Base-by-base conservation (phyloP, 2,329 filamentous ascomycete species). In the Cordyceps javanica region DNA sequence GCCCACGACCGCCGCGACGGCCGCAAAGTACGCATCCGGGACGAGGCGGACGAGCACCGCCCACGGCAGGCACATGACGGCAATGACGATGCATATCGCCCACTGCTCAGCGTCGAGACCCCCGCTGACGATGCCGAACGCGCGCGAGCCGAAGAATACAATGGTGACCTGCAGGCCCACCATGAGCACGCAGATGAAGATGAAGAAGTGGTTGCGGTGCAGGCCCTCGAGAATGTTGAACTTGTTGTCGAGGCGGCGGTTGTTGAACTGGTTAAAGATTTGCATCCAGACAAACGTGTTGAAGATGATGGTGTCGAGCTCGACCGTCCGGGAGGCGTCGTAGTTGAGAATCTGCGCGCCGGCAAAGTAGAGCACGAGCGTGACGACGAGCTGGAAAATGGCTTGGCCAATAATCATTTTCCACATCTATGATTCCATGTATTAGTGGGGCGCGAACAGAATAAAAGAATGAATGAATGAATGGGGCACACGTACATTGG, bases 221-320 rank as follows among this genome's bases (percentile, higher is more conserved):
- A 96, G 83, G 57, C 89, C 89, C 70, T 95, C 90, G 59, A 96
- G 90, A 58, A 96, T 87, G 70, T 96, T 96, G 75, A 94, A 86
- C 58, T 83, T 84, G 72, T 95, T 96, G 72, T 96, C 91, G 16
- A 96, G 81, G 14, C 89, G 87, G 57, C 88, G 87, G 74, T 91
- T 93, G 76, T 92, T 92, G 72, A 90, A 81, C 65, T 88, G 81
- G 70, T 92, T 93, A 77, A 94, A 88, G 60, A 88, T 86, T 65
- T 88, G 85, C 77, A 88, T 83, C 84, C 85, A 88, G 2, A 88
- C 85, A 63, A 86, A 88, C 0, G 81, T 83, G 69, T 88, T 88
- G 73, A 88, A 88, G 48, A 88, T 80, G 58, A 87, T 75, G 1
- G 84, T 86, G 61, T 82, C 75, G 34, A 85, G 72, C 62, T 81